Percentiles rank a stretch among this genome's conserved stretches.
Conservation (phyloP, 2,329 filamentous ascomycete genomes). For the Sporothrix sp. region DNA sequence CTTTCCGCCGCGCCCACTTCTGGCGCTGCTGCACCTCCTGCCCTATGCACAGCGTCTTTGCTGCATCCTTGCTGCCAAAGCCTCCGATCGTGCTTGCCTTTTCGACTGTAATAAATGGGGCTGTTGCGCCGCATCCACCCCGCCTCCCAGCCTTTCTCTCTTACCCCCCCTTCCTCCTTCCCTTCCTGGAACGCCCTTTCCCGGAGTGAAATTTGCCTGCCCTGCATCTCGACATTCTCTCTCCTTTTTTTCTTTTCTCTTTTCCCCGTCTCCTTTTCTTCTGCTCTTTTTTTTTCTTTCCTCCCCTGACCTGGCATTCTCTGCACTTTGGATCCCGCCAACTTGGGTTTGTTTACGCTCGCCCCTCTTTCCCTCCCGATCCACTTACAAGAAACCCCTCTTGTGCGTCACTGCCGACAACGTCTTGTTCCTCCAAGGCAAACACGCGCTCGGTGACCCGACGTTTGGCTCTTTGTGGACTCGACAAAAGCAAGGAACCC, state of each 20-base stretch:
- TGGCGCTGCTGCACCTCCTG: constrained; percentile 7
- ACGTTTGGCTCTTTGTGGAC: no score
- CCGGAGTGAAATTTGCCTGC: constrained; percentile 3
- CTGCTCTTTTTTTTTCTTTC: neutral
- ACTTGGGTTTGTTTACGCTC: constrained; percentile 2
- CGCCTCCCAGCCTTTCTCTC: constrained; percentile 17
- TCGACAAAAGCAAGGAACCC: no score
- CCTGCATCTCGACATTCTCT: neutral
- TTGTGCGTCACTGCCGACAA: no score
- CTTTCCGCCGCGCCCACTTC: neutral
- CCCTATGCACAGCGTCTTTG: neutral
- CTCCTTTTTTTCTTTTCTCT: neutral
- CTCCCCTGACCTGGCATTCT: neutral
- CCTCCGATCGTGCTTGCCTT: constrained; percentile 8
- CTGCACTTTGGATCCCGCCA: neutral
- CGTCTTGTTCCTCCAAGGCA: no score
- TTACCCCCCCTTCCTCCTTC: constrained; percentile 3
- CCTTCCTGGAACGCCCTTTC: neutral
- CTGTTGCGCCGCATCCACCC: constrained; percentile 13
- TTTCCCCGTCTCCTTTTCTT: neutral
- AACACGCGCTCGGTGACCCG: no score
- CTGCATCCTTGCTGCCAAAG: neutral
- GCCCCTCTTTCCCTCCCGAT: neutral
- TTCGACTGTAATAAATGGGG: constrained; percentile 13
- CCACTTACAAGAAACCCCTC: neutral